Evolutionary conservation across 257 asterid genomes (phyloP), one percentile per base, ranked within the genome.

Genomic region (Marsdenia floribunda): DNA sequence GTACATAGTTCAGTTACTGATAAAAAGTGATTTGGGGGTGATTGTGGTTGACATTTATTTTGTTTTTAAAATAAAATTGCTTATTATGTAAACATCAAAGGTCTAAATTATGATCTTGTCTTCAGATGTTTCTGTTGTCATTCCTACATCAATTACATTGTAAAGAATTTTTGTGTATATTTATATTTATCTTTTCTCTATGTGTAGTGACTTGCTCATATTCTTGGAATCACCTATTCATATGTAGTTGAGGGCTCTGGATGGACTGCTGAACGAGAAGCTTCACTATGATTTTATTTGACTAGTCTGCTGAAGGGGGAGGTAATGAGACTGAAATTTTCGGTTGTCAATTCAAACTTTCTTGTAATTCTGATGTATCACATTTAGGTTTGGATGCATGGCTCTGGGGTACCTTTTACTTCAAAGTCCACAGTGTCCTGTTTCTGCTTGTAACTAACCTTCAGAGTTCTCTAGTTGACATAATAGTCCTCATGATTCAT

Each of bases 281-380:
- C 72, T 67, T 68, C 55, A 57, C 65, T 16, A 38, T 47, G 67
- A 55, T 18, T 79, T 71, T 80, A 40, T 64, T 33, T 53, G 76
- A 80, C 59, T 57, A 3, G 68, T 80, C 64, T 68, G 76, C 67
- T 24, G 71, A 78, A 53, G 68, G 75, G 68, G 84, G 70, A 84
- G 91, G 84, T 78, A 75, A 77, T 76, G 47, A 49, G 80, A 79
- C 50, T 49, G 24, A 38, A 65, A 72, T 80, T 68, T 75, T 78
- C 64, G 67, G 78, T 73, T 68, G 71, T 70, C 59, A 24, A 11
- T 72, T 49, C 42, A 49, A 68, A 47, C 55, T 70, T 72, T 64
- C 49, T 38, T 77, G 63, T 57, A 38, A 44, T 71, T 63, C 52
- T 63, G 47, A 10, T 49, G 44, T 37, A 13, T 77, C 22, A 3